These are phyloP conservation scores for Solanum medicagineum DNA, from an alignment of 257 asterid genomes.

Conservation along the genomic window DNA sequence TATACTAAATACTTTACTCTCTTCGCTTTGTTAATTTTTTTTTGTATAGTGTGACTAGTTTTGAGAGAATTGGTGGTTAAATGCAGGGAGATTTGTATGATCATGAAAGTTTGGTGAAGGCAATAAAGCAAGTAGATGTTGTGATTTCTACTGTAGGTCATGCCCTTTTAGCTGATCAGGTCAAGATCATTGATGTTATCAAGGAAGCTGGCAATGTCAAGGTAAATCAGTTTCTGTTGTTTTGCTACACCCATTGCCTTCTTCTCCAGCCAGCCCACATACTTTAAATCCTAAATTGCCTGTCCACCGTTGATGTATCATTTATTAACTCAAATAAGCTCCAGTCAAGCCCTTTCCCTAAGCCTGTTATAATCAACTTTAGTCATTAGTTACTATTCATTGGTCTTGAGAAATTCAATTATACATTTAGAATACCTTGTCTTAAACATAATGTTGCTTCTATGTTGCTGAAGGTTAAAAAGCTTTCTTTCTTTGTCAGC, in stretches of 20 bases:
- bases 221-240: constrained; percentile 10
- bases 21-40: too few relatives aligned
- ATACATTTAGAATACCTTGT: too few relatives aligned
- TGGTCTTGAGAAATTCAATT: too few relatives aligned
- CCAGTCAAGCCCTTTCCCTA: too few relatives aligned
- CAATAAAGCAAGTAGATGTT: constrained; percentile 55
- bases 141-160: constrained; percentile 55
- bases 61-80: neutral
- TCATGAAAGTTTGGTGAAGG: constrained; percentile 47
- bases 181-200: constrained; percentile 47
- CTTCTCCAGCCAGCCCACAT: neutral
- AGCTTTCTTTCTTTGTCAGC: too few relatives aligned
- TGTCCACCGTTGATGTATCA: too few relatives aligned
- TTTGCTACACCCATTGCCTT: neutral
- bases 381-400: too few relatives aligned
- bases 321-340: too few relatives aligned
- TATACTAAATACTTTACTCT: neutral
- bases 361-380: too few relatives aligned
- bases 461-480: too few relatives aligned
- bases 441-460: too few relatives aligned
- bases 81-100: constrained; percentile 47
- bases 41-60: too few relatives aligned
- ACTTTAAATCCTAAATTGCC: neutral
- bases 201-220: constrained; percentile 64
- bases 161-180: constrained; percentile 37